Percentiles rank a stretch among this genome's conserved stretches.
phyloP scores from a whole-genome alignment of 2,329 filamentous ascomycete genomes.

The Neonectria magnoliae region DNA sequence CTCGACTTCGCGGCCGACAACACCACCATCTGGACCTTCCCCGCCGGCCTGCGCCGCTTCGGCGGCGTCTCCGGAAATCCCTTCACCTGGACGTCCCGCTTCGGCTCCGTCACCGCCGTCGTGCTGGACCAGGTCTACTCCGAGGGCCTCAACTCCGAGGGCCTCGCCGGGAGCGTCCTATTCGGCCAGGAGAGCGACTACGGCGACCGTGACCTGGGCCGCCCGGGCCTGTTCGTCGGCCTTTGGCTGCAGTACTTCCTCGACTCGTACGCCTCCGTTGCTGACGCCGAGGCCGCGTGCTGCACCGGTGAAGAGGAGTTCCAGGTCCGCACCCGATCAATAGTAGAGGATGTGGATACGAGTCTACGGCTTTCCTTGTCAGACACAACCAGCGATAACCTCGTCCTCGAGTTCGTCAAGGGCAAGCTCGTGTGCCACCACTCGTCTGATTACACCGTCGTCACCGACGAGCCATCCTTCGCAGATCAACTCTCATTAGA shows the following conservation, averaged over 20 bases:
- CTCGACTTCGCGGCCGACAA: slow-evolving; percentile 25
- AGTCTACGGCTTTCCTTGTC: slow-evolving; percentile 23
- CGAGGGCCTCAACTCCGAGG: slow-evolving; percentile 29
- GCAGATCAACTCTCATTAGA: slow-evolving; percentile 21
- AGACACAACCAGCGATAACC: slow-evolving; percentile 23
- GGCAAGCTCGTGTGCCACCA: slow-evolving; percentile 28
- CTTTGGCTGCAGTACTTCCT: slow-evolving; percentile 35
- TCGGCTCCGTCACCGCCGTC: slow-evolving; percentile 28
- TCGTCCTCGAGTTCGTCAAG: slow-evolving; percentile 29
- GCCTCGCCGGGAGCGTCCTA: slow-evolving; percentile 31
- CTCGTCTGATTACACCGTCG: slow-evolving; percentile 23
- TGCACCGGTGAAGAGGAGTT: slow-evolving; percentile 20
- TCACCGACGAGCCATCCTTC: slow-evolving; percentile 30
- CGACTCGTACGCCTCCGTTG: slow-evolving; percentile 25
- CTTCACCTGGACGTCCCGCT: slow-evolving; percentile 25
- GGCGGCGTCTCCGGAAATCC: slow-evolving; percentile 21
- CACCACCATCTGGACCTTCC: slow-evolving; percentile 27
- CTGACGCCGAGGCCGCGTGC: slow-evolving; percentile 6
- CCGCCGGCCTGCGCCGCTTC: slow-evolving; percentile 22
- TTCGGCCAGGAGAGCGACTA: slow-evolving; percentile 36
- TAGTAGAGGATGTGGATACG: slow-evolving; percentile 7
- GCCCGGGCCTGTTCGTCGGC: slow-evolving; percentile 18
- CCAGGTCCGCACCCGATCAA: slow-evolving; percentile 19
- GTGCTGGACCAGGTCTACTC: slow-evolving; percentile 25
- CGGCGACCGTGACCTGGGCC: slow-evolving; percentile 12